Evolutionary conservation across 179 eudicot species (phyloP), one percentile per base, ranked within the genome.

Genomic region (Nepenthes alata): DNA sequence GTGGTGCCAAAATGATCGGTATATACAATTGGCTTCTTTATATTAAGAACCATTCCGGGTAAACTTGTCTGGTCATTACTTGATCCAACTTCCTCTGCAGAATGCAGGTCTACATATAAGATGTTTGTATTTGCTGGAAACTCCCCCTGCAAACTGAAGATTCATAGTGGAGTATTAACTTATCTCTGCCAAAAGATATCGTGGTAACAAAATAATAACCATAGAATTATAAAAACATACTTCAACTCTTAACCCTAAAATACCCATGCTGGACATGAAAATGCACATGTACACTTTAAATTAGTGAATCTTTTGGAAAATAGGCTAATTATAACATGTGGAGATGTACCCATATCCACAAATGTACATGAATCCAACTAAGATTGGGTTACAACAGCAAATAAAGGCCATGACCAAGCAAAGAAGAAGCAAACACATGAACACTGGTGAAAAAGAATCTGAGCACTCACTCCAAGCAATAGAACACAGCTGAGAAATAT

Each of bases 121-220:
- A 94, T 94, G 73, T 94, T 94, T 69, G 99, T 93, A 68, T 94
- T 94, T 72, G 99, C 94, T 64, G 98, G 99, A 73, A 90, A 90
- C 72, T 83, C 78, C 37, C 75, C 80, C 83, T 85, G 95, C 83
- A 82, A 77, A 78, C 99, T 66, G 74, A 72, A 64, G 57, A 67
- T 68, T 69, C 61, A 74, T 37, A 58, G 53, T 54, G 56, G 60
- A 75, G 61, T 60, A 56, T 36, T 68, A 35, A 16, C 45, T 59
- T 41, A 36, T 6, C 35, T 41, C 8, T 59, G 38, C 16, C 57
- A 64, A 47, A 59, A 41, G 45, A 52, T 4, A 57, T 14, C n/a
- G 2, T 10, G 7, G 13, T 4, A 7, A 47, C 45, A 53, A 37
- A 16, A 37, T 53, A 54, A 45, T 47, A 47, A 35, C 15, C 25